Base-by-base conservation (phyloP, 306 rosid species). In the Quercus variabilis region DNA sequence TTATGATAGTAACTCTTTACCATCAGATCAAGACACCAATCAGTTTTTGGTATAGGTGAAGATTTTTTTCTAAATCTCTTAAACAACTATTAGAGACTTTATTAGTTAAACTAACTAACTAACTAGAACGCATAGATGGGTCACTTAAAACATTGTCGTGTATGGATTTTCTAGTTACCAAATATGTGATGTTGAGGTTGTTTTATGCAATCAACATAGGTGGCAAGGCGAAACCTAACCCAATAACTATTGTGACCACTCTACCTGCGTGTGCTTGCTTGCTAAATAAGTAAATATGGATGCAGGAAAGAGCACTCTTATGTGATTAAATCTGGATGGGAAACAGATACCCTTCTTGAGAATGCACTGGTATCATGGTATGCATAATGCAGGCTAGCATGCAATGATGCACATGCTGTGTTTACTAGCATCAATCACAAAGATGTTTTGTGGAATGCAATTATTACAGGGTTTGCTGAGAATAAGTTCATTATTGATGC, bases 391-490 rank as follows among this genome's bases (percentile, higher is more conserved):
- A 91, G 93, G 26, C 78, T 84, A n/a, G 89, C 87, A 73, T 80
- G 78, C 58, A 15, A 55, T 17, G 91, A 88, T 73, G 94, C 95
- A 70, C 87, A 63, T 68, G 86, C 88, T 74, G 90, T 89, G 54
- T 94, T 94, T 76, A 70, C 77, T 64, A 77, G 78, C 82, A 91
- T 92, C 76, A 33, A 55, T 64, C 60, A 82, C 82, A 92, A 87
- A 78, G 98, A 94, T 84, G 93, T 94, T 81, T 89, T 97, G 0
- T 92, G 98, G 97, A 94, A 94, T 85, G 97, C 97, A 59, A 90
- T 91, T 76, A 91, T 91, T 70, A 86, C 97, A 0, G 97, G 97
- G 60, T 88, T 90, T 71, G 85, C 91, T 52, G 97, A 88, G 76
- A 94, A 94, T 55, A 84, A 75, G 11, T 86, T 83, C 20, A 79